Evolutionary conservation across 73 alveolate genomes (phyloP).

Genomic region (Tetrahymena malaccensis): DNA sequence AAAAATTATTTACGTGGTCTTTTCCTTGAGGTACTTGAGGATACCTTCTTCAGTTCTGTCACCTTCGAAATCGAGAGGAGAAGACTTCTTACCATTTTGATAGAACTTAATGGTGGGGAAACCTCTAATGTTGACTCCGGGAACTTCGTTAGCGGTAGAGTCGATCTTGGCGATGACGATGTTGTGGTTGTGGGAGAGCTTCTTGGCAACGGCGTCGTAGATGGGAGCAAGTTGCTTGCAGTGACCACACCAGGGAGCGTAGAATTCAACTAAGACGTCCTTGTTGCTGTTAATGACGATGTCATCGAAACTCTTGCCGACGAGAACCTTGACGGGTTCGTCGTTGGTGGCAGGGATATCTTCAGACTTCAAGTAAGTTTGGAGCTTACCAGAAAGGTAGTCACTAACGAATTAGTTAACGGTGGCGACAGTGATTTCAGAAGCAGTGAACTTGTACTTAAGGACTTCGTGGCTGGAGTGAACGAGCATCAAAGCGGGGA

Average conservation of each 20-base stretch:
- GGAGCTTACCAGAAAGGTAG: constrained; percentile 60
- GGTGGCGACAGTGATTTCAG: constrained; percentile 53
- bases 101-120: constrained; percentile 88
- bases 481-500: constrained; percentile 69
- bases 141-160: constrained; percentile 85
- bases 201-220: constrained; percentile 80
- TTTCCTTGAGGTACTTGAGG: constrained; percentile 13
- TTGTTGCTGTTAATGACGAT: constrained; percentile 70
- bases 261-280: constrained; percentile 92
- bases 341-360: constrained; percentile 78
- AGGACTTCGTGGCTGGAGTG: constrained; percentile 60
- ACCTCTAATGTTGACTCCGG: constrained; percentile 61
- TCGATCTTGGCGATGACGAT: constrained; percentile 83
- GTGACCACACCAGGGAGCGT: constrained; percentile 99
- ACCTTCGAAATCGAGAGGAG: constrained; percentile 3
- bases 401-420: constrained; percentile 50
- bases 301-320: constrained; percentile 82
- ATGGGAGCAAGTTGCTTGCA: constrained; percentile 94
- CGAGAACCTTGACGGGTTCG: constrained; percentile 83
- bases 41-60: constrained; percentile 16
- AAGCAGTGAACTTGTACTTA: constrained; percentile 61
- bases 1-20: constrained; percentile 3
- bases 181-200: constrained; percentile 52
- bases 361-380: constrained; percentile 75
- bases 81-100: constrained; percentile 25